Conservation (phyloP, 1,284 basidiomycete genomes). For the Ceratobasidium sp. region DNA sequence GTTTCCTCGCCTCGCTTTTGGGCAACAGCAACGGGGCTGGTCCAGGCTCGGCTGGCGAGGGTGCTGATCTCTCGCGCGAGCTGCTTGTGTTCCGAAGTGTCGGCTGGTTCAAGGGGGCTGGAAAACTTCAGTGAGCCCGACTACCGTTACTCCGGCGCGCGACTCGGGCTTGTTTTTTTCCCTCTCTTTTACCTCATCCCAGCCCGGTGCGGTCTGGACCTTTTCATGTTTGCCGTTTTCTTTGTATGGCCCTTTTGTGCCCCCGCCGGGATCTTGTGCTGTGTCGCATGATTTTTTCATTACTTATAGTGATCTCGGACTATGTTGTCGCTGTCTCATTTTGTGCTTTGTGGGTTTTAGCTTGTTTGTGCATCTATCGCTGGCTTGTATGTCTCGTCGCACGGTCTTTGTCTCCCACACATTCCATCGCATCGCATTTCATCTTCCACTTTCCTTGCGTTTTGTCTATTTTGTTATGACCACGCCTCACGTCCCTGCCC, state of each 20-base stretch:
- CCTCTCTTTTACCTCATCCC: constrained; percentile 38
- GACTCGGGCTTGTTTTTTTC: constrained; percentile 12
- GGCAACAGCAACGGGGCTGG: constrained; percentile 5
- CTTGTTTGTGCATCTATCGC: constrained; percentile 18
- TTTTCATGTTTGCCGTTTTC: constrained; percentile 23
- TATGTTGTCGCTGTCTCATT: constrained; percentile 16
- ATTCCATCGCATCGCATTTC: constrained; percentile 3
- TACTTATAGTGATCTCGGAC: constrained; percentile 19
- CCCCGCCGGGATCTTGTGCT: constrained; percentile 19
- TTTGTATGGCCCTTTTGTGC: constrained; percentile 2
- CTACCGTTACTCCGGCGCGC: constrained; percentile 10
- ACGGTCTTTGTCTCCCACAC: constrained; percentile 14
- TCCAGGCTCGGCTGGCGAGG: constrained; percentile 26
- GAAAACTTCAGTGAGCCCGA: constrained; percentile 11
- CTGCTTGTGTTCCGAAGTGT: constrained; percentile 42
- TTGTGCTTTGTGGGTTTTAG: constrained; percentile 28
- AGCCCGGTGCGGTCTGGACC: constrained; percentile 18
- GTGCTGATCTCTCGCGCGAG: constrained; percentile 40
- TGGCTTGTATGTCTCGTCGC: constrained; percentile 32
- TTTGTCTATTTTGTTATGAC: constrained; percentile 8
- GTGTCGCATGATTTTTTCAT: constrained; percentile 17
- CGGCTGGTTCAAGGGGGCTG: constrained; percentile 34
- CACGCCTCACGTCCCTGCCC: constrained; percentile 4
- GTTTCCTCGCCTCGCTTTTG: constrained; percentile 38
- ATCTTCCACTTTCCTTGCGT: neutral